Evolutionary conservation across 352 stramenopile genomes (phyloP), one percentile per base, ranked within the genome.

Genomic region (Plasmopara viticola): DNA sequence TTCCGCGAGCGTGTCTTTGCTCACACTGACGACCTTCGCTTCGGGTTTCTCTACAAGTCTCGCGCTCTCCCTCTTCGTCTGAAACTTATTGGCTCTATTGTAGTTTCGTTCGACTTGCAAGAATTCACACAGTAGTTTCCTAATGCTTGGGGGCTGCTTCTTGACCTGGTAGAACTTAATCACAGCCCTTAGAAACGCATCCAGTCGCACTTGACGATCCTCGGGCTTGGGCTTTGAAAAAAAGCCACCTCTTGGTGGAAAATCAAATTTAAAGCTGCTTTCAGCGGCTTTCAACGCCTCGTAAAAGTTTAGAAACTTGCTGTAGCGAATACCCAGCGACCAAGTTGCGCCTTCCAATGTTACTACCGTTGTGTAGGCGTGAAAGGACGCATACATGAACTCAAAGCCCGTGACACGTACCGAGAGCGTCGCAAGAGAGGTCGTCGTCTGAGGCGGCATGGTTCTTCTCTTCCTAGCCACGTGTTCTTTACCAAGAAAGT

Each of bases 221-320:
- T 72, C 60, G 1, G 79, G 79, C 52, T 68, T 48, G 14, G 79
- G 72, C 38, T 68, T 69, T 60, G 66, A 86, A 62, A 86, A 90
- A 56, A 86, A 71, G 30, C 65, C 54, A 41, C 76, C 63, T 54
- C 86, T 86, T 55, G 72, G 69, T 18, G 79, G 79, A 55, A 90
- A 90, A 15, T 74, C 62, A 51, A 84, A 86, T 20, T 66, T 62
- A 45, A 87, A 86, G 13, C 41, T 42, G 13, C 49, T 49, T 31
- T 85, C 66, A 1, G 58, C 39, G n/a, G 60, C 43, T 9, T 51
- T 43, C n/a, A 90, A 53, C 48, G 72, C 64, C 37, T 53, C 39
- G 62, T 87, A 82, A 29, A 72, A 70, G 30, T 51, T 53, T 43
- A 64, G 60, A 63, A 84, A 87, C 49, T 67, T 68, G 58, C 72